These are phyloP conservation scores for Rubia tinctorum DNA, from an alignment of 305 asterid genomes.

Conservation along the genomic window DNA sequence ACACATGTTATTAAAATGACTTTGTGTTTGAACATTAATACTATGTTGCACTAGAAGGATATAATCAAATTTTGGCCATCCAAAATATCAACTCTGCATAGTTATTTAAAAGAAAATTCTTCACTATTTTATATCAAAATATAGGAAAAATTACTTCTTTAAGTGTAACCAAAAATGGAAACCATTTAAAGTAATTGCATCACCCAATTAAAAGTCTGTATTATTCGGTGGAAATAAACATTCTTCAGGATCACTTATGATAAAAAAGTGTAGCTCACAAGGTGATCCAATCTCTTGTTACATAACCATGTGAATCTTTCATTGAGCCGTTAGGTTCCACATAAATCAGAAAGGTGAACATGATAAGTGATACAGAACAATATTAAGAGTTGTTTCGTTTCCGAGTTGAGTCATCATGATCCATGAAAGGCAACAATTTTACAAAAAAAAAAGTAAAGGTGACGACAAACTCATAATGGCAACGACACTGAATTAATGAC, in stretches of 20 bases:
- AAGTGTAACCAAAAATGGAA: neutral
- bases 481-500: neutral
- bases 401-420: neutral
- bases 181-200: neutral
- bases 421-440: neutral
- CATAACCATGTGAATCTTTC: too few relatives aligned
- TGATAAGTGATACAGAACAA: neutral
- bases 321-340: neutral
- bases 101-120: neutral
- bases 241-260: too few relatives aligned
- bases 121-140: neutral
- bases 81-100: neutral
- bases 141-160: neutral
- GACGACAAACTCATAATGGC: slow-evolving; percentile 1
- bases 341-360: neutral
- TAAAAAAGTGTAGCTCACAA: too few relatives aligned
- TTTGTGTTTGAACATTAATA: neutral
- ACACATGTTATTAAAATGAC: neutral
- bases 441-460: neutral
- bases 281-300: too few relatives aligned
- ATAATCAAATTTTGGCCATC: neutral
- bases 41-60: neutral
- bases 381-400: neutral
- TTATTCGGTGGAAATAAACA: neutral
- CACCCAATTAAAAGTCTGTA: neutral